These are phyloP conservation scores for Blepharisma japonicum DNA, from an alignment of 73 alveolate genomes.

Conservation along the genomic window DNA sequence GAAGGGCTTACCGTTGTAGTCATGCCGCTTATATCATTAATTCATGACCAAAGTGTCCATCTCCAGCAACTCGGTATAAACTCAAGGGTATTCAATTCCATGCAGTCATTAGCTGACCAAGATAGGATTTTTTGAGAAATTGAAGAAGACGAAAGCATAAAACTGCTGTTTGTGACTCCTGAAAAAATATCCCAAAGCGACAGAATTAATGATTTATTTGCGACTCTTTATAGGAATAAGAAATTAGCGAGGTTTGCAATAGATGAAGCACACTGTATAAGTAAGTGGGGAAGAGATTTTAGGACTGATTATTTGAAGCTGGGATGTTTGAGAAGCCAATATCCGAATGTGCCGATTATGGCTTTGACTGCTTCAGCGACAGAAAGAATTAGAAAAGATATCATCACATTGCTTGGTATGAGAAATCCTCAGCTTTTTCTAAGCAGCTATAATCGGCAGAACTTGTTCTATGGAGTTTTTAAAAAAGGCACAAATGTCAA, in stretches of 20 bases:
- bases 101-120: background rate
- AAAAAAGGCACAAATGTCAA: slow-evolving; percentile 61
- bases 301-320: slow-evolving; percentile 92
- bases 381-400: slow-evolving; percentile 88
- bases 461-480: slow-evolving; percentile 84
- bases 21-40: slow-evolving; percentile 86
- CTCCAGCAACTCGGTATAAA: slow-evolving; percentile 67
- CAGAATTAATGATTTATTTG: slow-evolving; percentile 35
- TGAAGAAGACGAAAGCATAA: slow-evolving; percentile 1
- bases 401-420: slow-evolving; percentile 74
- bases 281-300: slow-evolving; percentile 99
- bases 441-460: slow-evolving; percentile 87
- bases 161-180: slow-evolving; percentile 62
- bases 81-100: slow-evolving; percentile 5
- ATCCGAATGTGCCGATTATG: slow-evolving; percentile 92
- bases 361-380: slow-evolving; percentile 99
- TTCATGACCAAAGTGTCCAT: slow-evolving; percentile 73
- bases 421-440: slow-evolving; percentile 79
- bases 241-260: slow-evolving; percentile 84
- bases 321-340: slow-evolving; percentile 65
- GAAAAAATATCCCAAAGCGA: slow-evolving; percentile 54
- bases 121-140: background rate
- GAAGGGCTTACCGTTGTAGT: slow-evolving; percentile 77
- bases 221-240: slow-evolving; percentile 38
- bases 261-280: slow-evolving; percentile 99